Evolutionary conservation across 495 filamentous ascomycete species (phyloP), one percentile per base, ranked within the genome.

Genomic region (Lophiotrema nucula): DNA sequence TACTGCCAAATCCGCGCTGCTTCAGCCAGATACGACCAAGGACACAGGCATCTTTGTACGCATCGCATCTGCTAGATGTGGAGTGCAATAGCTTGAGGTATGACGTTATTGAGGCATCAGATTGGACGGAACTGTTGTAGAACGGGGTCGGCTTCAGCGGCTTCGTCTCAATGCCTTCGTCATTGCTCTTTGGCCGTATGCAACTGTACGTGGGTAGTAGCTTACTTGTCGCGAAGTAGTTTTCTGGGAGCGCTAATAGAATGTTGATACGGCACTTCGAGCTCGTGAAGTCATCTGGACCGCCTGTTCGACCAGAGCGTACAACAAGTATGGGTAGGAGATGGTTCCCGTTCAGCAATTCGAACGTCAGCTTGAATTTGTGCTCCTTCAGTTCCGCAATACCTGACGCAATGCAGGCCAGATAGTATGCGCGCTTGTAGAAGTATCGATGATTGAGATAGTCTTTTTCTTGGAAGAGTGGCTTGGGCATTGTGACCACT

Each of bases 401-500:
- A 4, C 79, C 81, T 25, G 82, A 81, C 1, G 89, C 84, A 53
- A 97, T 70, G 59, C 84, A 88, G 31, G 92, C 88, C 24, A 98
- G 72, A 60, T 95, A 97, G 66, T 90, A 97, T 3, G 93, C 89
- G 52, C 92, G 76, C 69, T 97, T 96, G 72, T 97, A 86, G 66
- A 97, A 97, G 71, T 92, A 98, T 58, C 93, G 81, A 73, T 92
- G 81, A 66, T 97, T 90, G 42, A 92, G 77, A 69, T 91, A 97
- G 72, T 98, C 93, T 70, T 98, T 97, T 47, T 92, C 88, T 67
- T 96, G 89, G 58, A 97, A 89, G 1, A 96, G 74, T 2, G 80
- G 73, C 41, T 69, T 69, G 15, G 95, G 92, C 83, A 98, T 93
- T 11, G 83, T 85, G 5, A 96, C 82, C 16, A 89, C 84, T 77